Evolutionary conservation across 2,329 filamentous ascomycete species (phyloP), one percentile per base, ranked within the genome.

Genomic region (Aspergillus persii): DNA sequence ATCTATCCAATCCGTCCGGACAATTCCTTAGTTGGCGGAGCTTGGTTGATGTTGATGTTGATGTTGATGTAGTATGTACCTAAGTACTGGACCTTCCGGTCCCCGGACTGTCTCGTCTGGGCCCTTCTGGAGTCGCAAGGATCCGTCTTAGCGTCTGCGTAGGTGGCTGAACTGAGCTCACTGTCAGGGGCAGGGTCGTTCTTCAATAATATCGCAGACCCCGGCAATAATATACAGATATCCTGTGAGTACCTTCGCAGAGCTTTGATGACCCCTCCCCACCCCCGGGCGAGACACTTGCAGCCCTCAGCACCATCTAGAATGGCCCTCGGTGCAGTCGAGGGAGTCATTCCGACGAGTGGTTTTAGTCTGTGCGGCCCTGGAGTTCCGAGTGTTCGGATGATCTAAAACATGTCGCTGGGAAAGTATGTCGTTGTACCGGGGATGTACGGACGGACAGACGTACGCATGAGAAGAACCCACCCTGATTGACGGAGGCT

Each of bases 341-440:
- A 61, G 56, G 56, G 44, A 44, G 29, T 41, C 36, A 52, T 51
- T 47, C 52, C 56, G 49, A 60, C 54, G 51, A 60, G 48, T 59
- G 46, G 53, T 58, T 23, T 59, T 57, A 57, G 56, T 53, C 55
- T 59, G 61, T 64, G 59, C 63, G 61, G 64, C 63, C 60, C 54
- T 26, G 41, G 31, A 56, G 59, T 60, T 62, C 65, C 65, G 61
- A 66, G 47, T 62, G 61, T 61, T 61, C 61, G 62, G 65, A 64
- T 66, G 60, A 63, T 65, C 61, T 66, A 65, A 63, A 64, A 62
- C 63, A 59, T 52, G 47, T 61, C 57, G 49, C 48, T 59, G 60
- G 59, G 15, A 41, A 41, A 15, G 36, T 41, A 41, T 41, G 36
- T 41, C 36, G 36, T 41, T 15, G 36, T 57, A 59, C 29, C 18